Conservation (phyloP, 202 grass and related monocot genomes). For the Cymbopogon flexuosus region DNA sequence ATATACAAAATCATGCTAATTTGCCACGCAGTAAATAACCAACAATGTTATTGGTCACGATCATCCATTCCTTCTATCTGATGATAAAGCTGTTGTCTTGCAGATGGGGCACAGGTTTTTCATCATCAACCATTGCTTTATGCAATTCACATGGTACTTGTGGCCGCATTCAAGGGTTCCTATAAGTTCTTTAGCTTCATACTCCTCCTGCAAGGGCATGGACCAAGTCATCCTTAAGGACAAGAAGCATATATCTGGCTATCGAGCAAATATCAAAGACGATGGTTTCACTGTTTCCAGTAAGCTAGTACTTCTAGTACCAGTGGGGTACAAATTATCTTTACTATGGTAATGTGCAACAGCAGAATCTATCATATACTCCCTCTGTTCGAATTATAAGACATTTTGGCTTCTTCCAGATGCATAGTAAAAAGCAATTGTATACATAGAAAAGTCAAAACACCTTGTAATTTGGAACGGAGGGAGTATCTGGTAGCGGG, state of each 20-base stretch:
- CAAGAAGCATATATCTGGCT: conserved; percentile 6
- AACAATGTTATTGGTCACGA: conserved; percentile 30
- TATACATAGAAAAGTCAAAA: no score
- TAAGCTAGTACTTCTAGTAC: conserved; percentile 23
- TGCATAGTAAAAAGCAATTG: no score
- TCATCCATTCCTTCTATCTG: conserved; percentile 47
- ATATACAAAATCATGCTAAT: conserved; percentile 55
- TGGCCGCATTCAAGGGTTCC: conserved; percentile 69
- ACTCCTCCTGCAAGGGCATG: conserved; percentile 57
- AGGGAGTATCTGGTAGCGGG: not conserved
- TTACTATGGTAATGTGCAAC: not conserved
- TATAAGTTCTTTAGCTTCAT: conserved; percentile 44
- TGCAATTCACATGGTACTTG: conserved; percentile 61
- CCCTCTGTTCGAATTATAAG: no score
- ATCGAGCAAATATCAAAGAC: not conserved
- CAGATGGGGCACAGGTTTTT: conserved; percentile 82
- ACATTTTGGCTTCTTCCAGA: no score
- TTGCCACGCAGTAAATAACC: conserved; percentile 15
- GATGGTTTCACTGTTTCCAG: not conserved
- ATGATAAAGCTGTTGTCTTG: conserved; percentile 61
- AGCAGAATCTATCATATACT: not conserved
- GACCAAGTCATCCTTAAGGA: conserved; percentile 1
- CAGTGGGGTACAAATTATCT: not conserved
- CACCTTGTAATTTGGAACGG: no score
- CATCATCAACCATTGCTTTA: conserved; percentile 69